Evolutionary conservation across 441 rosid species (phyloP), one percentile per base, ranked within the genome.

Genomic region (Populus hybrid): DNA sequence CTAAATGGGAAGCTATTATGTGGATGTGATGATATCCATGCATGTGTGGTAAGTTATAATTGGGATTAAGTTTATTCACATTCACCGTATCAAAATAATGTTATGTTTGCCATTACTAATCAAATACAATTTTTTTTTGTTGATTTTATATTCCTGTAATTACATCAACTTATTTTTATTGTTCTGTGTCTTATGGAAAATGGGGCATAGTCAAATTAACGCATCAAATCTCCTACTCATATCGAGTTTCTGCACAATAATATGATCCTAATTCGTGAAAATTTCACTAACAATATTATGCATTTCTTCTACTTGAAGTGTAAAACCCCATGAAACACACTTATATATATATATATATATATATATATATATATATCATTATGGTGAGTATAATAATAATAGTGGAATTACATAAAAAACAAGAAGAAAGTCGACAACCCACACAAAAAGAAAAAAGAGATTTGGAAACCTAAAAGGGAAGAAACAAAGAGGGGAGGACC

Each of bases 1-100:
- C 76, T 89, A 61, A 89, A 88, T 73, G 91, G 88, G 66, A 63
- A 84, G 82, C 79, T 87, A 20, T 68, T 85, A 61, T 89, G 93
- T 42, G 89, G 89, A 5, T 81, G 87, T 72, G 81, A 76, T 78
- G 90, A 89, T 69, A 76, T 88, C 3, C 91, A 88, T 74, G 80
- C 81, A 6, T 89, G 93, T 78, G 35, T 42, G 76, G 85, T 83
- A 72, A 73, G 82, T 56, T 36, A 21, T 18, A 40, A 11, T 29
- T 64, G 14, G 9, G 7, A 9, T 65, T 31, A 2, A 26, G 29
- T 42, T 42, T 20, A 10, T 21, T 36, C 0, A 9, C 2, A 38
- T 38, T 38, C 2, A 2, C 28, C 50, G 0, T 69, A 8, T 33
- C 2, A 69, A 12, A 28, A 40, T 59, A 2, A n/a, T 59, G 21